phyloP scores from a whole-genome alignment of 768 basidiomycete species.

The Hygrophoropsis aurantiaca region DNA sequence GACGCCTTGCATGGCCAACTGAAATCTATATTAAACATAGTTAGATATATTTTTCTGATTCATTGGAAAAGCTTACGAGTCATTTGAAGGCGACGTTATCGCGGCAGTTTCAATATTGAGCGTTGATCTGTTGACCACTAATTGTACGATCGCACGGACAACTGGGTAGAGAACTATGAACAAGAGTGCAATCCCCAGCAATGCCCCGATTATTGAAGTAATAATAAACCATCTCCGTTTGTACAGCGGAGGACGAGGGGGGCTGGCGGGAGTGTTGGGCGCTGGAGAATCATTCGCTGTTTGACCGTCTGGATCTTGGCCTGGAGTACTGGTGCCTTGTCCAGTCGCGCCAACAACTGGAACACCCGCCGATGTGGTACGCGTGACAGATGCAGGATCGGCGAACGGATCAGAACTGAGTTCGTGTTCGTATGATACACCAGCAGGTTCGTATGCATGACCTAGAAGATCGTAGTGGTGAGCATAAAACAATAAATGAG shows the following conservation, averaged over 20 bases:
- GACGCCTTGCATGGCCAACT: slow-evolving; percentile 49
- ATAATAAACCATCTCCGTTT: slow-evolving; percentile 67
- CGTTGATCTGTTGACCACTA: slow-evolving; percentile 56
- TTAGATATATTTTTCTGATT: slow-evolving; percentile 3
- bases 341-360: not conserved
- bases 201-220: slow-evolving; percentile 46
- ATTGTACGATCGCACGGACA: slow-evolving; percentile 62
- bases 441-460: not conserved
- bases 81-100: slow-evolving; percentile 55
- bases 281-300: not conserved
- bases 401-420: slow-evolving; percentile 1
- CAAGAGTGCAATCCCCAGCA: slow-evolving; percentile 58
- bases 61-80: slow-evolving; percentile 41
- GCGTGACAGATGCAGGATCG: slow-evolving; percentile 11
- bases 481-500: too few species aligned
- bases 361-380: slow-evolving; percentile 9
- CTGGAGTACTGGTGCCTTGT: not conserved
- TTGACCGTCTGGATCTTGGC: not conserved
- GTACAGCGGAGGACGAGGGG: slow-evolving; percentile 46
- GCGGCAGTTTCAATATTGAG: slow-evolving; percentile 53
- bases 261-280: slow-evolving; percentile 4
- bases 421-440: not conserved
- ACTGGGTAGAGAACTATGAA: slow-evolving; percentile 73
- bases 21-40: slow-evolving; percentile 41
- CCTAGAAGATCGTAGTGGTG: not conserved